Evolutionary conservation across 1,284 basidiomycete species (phyloP), one percentile per base, ranked within the genome.

Genomic region (Austroboletus olivaceoglutinosus): DNA sequence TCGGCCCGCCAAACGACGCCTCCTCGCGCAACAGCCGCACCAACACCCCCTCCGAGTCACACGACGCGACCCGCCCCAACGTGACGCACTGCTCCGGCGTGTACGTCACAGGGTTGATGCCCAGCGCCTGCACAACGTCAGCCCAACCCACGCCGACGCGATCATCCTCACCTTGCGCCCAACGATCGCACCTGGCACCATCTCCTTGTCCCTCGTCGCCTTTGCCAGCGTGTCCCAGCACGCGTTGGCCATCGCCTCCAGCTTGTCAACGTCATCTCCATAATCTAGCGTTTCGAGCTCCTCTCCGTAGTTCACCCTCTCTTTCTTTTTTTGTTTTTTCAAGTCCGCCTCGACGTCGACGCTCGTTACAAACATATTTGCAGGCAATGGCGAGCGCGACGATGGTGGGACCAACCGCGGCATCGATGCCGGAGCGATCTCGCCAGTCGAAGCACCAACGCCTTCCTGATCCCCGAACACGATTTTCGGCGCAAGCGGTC

Each of bases 391-490:
- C 9, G 54, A 3, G 2, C 66, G 61, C 45, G 57, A 58, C 12
- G 70, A 89, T 0, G 88, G 88, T 1, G 87, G 82, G 34, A 88
- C 60, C 9, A 89, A 66, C 1, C 72, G 74, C 13, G 70, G 61
- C 19, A n/a, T 36, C 5, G 30, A 27, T 21, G 19, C 25, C 10
- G 29, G 11, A 23, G 36, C 36, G 19, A n/a, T n/a, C 18, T n/a
- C 18, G 5, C 11, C n/a, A 19, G 22, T 12, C 15, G 5, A 39
- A 7, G n/a, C n/a, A n/a, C n/a, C n/a, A n/a, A 65, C 71, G 6
- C 61, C 58, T 23, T 52, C 55, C n/a, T 58, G 45, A 8, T 67
- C 58, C 2, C 42, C 53, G 57, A 89, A 89, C n/a, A 82, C 69
- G 49, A 89, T 85, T 62, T 81, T 86, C 23, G 72, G 62, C 0